Percentiles rank a stretch among this genome's conserved stretches.
Evolutionary conservation across 2,329 filamentous ascomycete genomes (phyloP).

Genomic region (Ceratocystis variospora): DNA sequence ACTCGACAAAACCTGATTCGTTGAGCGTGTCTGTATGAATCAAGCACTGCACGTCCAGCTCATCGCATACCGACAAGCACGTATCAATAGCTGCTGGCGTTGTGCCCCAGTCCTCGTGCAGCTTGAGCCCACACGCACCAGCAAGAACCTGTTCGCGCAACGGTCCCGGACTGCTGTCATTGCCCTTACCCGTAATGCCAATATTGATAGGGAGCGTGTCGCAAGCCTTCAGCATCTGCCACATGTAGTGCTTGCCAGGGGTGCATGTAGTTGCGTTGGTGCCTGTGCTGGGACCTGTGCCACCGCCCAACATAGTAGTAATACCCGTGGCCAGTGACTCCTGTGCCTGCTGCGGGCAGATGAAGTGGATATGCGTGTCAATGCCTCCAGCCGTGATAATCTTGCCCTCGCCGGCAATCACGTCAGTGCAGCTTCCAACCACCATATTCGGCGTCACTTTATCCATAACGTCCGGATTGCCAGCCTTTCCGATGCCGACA

Average conservation of each 20-base stretch:
- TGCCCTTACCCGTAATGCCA: constrained; percentile 87
- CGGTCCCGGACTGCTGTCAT: constrained; percentile 57
- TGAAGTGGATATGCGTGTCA: constrained; percentile 85
- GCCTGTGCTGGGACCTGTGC: constrained; percentile 81
- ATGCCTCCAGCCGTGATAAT: constrained; percentile 85
- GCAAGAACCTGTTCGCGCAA: constrained; percentile 69
- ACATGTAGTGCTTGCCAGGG: constrained; percentile 67
- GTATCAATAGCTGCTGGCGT: constrained; percentile 85
- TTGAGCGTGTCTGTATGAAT: constrained; percentile 96
- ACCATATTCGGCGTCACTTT: constrained; percentile 66
- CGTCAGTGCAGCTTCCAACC: constrained; percentile 78
- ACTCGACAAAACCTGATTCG: constrained; percentile 92
- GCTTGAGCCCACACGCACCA: constrained; percentile 78
- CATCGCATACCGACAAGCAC: constrained; percentile 74
- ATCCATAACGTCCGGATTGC: constrained; percentile 95
- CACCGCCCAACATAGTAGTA: constrained; percentile 81
- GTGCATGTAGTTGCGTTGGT: constrained; percentile 91
- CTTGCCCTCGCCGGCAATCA: constrained; percentile 77
- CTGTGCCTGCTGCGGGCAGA: constrained; percentile 80
- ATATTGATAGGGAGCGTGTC: constrained; percentile 74
- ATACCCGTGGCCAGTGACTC: constrained; percentile 76
- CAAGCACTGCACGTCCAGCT: constrained; percentile 81
- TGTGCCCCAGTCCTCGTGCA: constrained; percentile 92
- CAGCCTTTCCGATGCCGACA: constrained; percentile 81
- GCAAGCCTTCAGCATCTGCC: constrained; percentile 78